A percentile compares a stretch with the other conserved stretches of the same genome.
Conservation (phyloP, 176 grass and related monocot species). For the Rhynchospora breviuscula region DNA sequence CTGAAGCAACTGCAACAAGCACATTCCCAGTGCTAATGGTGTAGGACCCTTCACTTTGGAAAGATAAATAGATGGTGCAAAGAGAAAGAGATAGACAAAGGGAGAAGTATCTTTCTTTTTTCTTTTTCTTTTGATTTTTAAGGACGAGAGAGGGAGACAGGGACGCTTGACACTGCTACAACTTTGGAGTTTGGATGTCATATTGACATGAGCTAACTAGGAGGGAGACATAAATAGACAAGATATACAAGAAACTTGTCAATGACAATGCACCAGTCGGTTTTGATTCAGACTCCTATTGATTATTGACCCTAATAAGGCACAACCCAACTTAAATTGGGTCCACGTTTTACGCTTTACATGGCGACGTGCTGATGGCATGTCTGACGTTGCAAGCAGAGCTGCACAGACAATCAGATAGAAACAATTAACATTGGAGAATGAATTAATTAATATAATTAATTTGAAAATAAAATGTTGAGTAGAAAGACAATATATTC, state of each 20-base stretch:
- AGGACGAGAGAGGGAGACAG: neutral
- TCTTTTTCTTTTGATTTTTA: neutral
- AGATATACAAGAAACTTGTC: neutral
- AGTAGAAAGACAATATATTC: neutral
- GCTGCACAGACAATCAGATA: neutral
- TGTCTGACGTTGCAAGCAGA: neutral
- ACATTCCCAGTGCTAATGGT: neutral
- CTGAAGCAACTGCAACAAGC: slow-evolving; percentile 25
- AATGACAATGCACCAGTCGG: neutral
- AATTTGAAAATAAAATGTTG: neutral
- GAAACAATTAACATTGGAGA: neutral
- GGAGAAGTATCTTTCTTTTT: neutral
- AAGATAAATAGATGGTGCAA: neutral
- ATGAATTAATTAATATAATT: neutral
- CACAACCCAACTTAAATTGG: neutral
- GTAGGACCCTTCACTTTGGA: neutral
- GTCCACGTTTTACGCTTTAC: neutral
- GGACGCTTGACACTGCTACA: neutral
- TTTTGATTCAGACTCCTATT: neutral
- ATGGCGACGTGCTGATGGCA: neutral
- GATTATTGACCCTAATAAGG: neutral
- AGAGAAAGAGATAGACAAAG: neutral
- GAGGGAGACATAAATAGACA: neutral
- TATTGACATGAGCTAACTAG: slow-evolving; percentile 10
- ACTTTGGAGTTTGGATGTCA: neutral